Evolutionary conservation across 495 filamentous ascomycete genomes (phyloP).

Genomic region (Lentithecium fluviatile): DNA sequence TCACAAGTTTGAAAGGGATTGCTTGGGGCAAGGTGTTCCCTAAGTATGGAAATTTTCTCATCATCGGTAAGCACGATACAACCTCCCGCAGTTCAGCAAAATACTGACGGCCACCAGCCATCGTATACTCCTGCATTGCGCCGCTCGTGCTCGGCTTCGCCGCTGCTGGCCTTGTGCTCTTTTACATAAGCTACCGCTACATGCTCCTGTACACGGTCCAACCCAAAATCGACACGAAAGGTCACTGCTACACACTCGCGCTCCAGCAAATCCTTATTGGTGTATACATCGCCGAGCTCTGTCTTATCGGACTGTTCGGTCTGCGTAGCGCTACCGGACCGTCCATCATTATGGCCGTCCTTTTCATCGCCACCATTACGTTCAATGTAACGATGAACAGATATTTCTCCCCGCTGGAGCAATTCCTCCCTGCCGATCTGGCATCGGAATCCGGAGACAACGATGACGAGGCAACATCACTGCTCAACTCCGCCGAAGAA

Average conservation of each 20-base stretch:
- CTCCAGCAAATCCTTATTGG: constrained; percentile 44
- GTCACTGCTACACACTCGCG: constrained; percentile 42
- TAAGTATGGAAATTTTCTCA: constrained; percentile 43
- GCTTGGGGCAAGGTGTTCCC: constrained; percentile 43
- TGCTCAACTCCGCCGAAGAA: constrained; percentile 32
- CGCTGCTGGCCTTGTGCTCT: constrained; percentile 37
- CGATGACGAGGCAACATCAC: constrained; percentile 33
- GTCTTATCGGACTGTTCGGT: constrained; percentile 43
- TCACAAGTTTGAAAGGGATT: constrained; percentile 37
- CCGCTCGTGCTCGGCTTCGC: constrained; percentile 46
- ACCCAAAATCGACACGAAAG: constrained; percentile 44
- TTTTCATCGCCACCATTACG: constrained; percentile 39
- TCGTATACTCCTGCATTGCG: constrained; percentile 45
- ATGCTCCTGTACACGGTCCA: constrained; percentile 41
- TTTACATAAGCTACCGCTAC: constrained; percentile 45
- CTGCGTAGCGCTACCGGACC: constrained; percentile 35
- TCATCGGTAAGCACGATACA: constrained; percentile 36
- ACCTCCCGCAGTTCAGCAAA: neutral
- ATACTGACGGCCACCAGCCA: constrained; percentile 31
- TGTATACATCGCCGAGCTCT: constrained; percentile 44
- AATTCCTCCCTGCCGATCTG: constrained; percentile 40
- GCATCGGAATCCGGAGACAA: constrained; percentile 32
- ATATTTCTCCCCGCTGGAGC: constrained; percentile 38
- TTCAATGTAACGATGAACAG: constrained; percentile 39
- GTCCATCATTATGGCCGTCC: constrained; percentile 36